These are phyloP conservation scores for Mucor mucedo DNA, from an alignment of 371 early-diverging fungal species.

Conservation along the genomic window DNA sequence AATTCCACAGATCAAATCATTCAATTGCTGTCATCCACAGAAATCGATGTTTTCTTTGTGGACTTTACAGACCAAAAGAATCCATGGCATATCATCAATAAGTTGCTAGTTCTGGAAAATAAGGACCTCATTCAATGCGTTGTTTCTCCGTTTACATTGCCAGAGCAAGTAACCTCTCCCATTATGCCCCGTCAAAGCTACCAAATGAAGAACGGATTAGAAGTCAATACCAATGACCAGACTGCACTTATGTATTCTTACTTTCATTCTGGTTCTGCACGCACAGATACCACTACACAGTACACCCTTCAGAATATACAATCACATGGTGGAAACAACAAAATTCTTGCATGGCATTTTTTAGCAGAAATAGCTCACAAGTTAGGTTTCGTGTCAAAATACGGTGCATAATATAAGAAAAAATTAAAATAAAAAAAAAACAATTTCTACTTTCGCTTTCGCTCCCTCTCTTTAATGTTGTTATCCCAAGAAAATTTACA, in stretches of 20 bases:
- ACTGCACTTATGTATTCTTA: conserved; percentile 29
- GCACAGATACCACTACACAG: conserved; percentile 24
- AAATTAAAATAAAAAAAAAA: background rate
- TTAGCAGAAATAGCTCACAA: conserved; percentile 49
- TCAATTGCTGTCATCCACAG: background rate
- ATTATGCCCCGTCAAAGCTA: conserved; percentile 40
- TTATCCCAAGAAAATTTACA: conserved; percentile 9
- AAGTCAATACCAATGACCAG: background rate
- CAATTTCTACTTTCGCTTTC: conserved; percentile 10
- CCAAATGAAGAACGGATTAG: conserved; percentile 31
- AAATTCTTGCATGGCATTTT: conserved; percentile 49
- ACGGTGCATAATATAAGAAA: conserved; percentile 37
- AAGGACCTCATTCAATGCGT: conserved; percentile 22
- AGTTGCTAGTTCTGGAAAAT: background rate
- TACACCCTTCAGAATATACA: conserved; percentile 26
- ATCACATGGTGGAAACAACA: conserved; percentile 32
- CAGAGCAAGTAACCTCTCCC: background rate
- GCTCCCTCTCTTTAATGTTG: conserved; percentile 15
- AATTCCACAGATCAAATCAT: background rate
- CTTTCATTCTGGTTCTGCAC: conserved; percentile 33
- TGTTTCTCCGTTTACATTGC: conserved; percentile 1
- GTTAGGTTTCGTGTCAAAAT: conserved; percentile 49
- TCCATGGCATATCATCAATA: conserved; percentile 21
- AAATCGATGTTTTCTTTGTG: conserved; percentile 16
- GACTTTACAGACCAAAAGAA: conserved; percentile 22